Evolutionary conservation across 352 stramenopile species (phyloP).

Genomic region (Phytopythium chamaehyphon): DNA sequence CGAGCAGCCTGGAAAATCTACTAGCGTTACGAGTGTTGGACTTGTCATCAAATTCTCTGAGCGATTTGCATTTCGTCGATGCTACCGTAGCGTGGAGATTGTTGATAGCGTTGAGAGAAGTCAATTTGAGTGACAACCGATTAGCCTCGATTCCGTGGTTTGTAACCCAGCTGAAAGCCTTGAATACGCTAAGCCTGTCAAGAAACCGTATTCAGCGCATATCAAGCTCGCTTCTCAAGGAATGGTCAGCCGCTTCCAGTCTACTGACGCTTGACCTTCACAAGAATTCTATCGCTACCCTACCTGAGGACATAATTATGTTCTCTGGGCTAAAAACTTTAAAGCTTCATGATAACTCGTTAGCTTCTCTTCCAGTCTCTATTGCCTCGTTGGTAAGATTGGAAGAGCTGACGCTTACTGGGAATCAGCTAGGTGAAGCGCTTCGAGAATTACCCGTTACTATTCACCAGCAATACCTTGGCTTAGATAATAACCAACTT

Average conservation of each 20-base stretch:
- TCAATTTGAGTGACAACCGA: constrained; percentile 15
- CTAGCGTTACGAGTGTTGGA: constrained; percentile 21
- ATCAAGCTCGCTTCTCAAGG: constrained; percentile 13
- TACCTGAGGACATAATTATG: constrained; percentile 34
- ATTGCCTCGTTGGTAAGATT: constrained; percentile 16
- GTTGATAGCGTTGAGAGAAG: constrained; percentile 11
- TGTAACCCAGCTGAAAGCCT: constrained; percentile 12
- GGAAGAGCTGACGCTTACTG: constrained; percentile 17
- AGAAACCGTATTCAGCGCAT: constrained; percentile 16
- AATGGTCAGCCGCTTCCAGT: constrained; percentile 17
- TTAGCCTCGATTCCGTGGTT: constrained; percentile 14
- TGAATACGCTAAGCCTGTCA: constrained; percentile 18
- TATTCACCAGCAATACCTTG: constrained; percentile 20
- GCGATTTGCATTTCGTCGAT: constrained; percentile 22
- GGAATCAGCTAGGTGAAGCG: constrained; percentile 10
- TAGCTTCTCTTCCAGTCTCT: constrained; percentile 23
- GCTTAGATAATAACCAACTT: constrained; percentile 41
- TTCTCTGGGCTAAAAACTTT: constrained; percentile 25
- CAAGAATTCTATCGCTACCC: constrained; percentile 25
- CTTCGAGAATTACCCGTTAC: constrained; percentile 21
- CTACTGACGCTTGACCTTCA: constrained; percentile 34
- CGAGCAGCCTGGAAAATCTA: constrained; percentile 12
- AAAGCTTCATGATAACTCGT: constrained; percentile 39
- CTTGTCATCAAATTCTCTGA: constrained; percentile 36
- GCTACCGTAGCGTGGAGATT: constrained; percentile 13